Percentiles rank a stretch among this genome's conserved stretches.
Evolutionary conservation across 805 yeast species (phyloP).

Genomic region (Candida mattraensis): DNA sequence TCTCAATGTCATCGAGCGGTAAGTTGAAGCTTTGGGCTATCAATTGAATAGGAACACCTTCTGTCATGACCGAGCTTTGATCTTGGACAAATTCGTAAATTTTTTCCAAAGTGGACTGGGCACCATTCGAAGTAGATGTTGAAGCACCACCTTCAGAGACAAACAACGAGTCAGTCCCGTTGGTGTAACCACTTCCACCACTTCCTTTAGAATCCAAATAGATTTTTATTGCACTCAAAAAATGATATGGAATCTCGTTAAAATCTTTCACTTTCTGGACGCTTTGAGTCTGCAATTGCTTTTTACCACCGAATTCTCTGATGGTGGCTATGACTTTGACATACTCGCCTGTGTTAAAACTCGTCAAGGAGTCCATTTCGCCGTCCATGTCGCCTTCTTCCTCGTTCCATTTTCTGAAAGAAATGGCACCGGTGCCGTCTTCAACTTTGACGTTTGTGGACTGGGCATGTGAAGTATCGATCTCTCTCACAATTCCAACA

Average conservation of each 20-base stretch:
- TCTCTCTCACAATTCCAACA: slow-evolving; percentile 69
- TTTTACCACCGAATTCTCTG: slow-evolving; percentile 61
- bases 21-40: slow-evolving; percentile 58
- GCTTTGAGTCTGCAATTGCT: slow-evolving; percentile 62
- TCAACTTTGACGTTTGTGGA: slow-evolving; percentile 61
- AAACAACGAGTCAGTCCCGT: slow-evolving; percentile 37
- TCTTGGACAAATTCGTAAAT: slow-evolving; percentile 49
- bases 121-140: slow-evolving; percentile 26
- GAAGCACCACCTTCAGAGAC: slow-evolving; percentile 39
- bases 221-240: slow-evolving; percentile 58
- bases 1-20: slow-evolving; percentile 47
- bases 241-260: slow-evolving; percentile 69
- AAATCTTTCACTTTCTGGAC: slow-evolving; percentile 58
- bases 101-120: slow-evolving; percentile 38
- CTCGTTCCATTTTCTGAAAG: slow-evolving; percentile 64
- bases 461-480: slow-evolving; percentile 53
- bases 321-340: slow-evolving; percentile 58
- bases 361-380: slow-evolving; percentile 5
- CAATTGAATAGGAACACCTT: slow-evolving; percentile 71
- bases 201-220: slow-evolving; percentile 57
- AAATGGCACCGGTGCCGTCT: slow-evolving; percentile 73
- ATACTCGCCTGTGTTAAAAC: slow-evolving; percentile 53
- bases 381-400: slow-evolving; percentile 32
- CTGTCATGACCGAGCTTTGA: slow-evolving; percentile 58
- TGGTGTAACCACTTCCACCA: slow-evolving; percentile 24